Percentiles rank a stretch among this genome's conserved stretches.
Evolutionary conservation across 306 rosid species (phyloP).

Genomic region (Citrullus mucosospermus): DNA sequence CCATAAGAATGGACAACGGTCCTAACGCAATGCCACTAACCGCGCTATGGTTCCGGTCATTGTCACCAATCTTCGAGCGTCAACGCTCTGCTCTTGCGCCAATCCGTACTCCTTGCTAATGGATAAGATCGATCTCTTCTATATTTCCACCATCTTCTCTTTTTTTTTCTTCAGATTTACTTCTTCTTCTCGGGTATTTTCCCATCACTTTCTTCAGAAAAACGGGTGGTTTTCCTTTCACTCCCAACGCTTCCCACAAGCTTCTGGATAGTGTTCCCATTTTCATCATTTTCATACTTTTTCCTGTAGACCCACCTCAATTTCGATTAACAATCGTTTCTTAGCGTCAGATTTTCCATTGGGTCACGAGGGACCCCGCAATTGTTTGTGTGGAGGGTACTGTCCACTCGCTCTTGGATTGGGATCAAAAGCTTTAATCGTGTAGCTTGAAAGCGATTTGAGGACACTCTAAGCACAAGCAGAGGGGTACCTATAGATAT

Average conservation of each 20-base stretch:
- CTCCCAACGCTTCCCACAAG: neutral
- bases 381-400: neutral
- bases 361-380: neutral
- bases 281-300: neutral
- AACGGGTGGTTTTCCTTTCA: neutral
- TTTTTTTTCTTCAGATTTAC: neutral
- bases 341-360: neutral
- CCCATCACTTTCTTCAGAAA: neutral
- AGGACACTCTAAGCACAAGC: neutral
- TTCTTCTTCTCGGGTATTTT: neutral
- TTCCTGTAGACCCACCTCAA: neutral
- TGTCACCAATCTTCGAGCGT: neutral
- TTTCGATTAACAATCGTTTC: neutral
- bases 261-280: neutral
- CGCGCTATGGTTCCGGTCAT: neutral
- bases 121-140: constrained; percentile 1
- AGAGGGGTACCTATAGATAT: neutral
- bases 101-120: neutral
- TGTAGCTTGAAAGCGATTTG: constrained; percentile 6
- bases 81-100: neutral
- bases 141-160: neutral
- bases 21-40: neutral
- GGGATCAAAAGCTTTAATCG: neutral
- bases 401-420: neutral
- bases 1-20: neutral